Evolutionary conservation across 108 stramenopile species (phyloP), one percentile per base, ranked within the genome.

Genomic region (Skeletonema tropicum): DNA sequence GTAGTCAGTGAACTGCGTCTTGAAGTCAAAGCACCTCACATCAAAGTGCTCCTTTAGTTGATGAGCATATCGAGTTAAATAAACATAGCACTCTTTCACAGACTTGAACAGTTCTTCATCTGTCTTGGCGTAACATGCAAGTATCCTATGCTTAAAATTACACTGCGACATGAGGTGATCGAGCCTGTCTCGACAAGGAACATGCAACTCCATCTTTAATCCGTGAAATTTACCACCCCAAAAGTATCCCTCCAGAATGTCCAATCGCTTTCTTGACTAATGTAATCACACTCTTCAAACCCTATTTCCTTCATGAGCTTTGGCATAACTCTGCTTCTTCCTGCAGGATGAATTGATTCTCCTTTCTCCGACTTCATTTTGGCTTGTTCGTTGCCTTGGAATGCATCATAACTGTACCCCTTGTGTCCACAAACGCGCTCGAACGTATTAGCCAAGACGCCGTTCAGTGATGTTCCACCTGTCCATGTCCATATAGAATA

Each of bases 281-380:
- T 59, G 30, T 69, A 69, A 60, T 69, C 68, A 31, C 68, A 69
- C 29, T 69, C 68, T 31, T 69, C 68, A 69, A 69, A 69, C 13
- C 68, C 68, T 31, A 69, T 69, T 69, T 69, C 57, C 15, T 60
- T 14, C 31, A 15, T n/a, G 19, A 2, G 2, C 26, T 29, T 29
- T 2, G 21, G 13, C 2, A 8, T 8, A 13, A 61, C 59, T 30
- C 30, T 26, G 58, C 58, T 60, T 60, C 59, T 26, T 45, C 42
- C 42, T n/a, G n/a, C 4, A 15, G 42, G 42, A 45, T 3, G 15
- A 45, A 45, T 45, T 15, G 3, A 3, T 45, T n/a, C 11, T 45
- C 42, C 15, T 15, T n/a, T 29, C 25, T 17, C n/a, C 36, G 19
- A 6, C 26, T 58, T 58, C 7, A 4, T 45, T 64, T 52, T 64